A percentile compares a stretch with the other conserved stretches of the same genome.
phyloP scores from a whole-genome alignment of 805 yeast genomes.

The Candida krabiensis region DNA sequence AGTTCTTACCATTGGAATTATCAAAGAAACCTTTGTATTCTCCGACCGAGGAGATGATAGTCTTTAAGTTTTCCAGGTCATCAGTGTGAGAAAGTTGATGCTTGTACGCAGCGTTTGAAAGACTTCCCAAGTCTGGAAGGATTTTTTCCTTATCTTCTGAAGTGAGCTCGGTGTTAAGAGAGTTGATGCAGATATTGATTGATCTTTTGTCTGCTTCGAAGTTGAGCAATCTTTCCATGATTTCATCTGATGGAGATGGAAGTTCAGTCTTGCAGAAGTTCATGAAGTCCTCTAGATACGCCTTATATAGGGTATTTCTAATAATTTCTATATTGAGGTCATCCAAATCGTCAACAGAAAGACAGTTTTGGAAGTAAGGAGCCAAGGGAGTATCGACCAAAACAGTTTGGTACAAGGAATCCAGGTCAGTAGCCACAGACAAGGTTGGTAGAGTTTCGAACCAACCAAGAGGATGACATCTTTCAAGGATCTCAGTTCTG shows the following conservation, averaged over 20 bases:
- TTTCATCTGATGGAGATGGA: constrained; percentile 74
- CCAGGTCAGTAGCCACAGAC: constrained; percentile 92
- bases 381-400: constrained; percentile 96
- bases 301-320: constrained; percentile 87
- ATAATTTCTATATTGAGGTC: constrained; percentile 95
- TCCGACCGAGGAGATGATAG: constrained; percentile 59
- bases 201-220: constrained; percentile 97
- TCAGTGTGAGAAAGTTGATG: constrained; percentile 71
- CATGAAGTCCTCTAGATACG: constrained; percentile 86
- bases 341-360: constrained; percentile 84
- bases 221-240: constrained; percentile 72
- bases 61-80: constrained; percentile 80
- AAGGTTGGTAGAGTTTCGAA: constrained; percentile 96
- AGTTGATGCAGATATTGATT: constrained; percentile 87
- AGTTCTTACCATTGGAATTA: constrained; percentile 49
- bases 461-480: constrained; percentile 98
- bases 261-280: constrained; percentile 61
- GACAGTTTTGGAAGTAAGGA: constrained; percentile 89
- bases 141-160: constrained; percentile 67
- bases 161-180: constrained; percentile 80
- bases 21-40: constrained; percentile 65
- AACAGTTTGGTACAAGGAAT: constrained; percentile 88
- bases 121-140: constrained; percentile 80
- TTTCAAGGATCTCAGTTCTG: constrained; percentile 77
- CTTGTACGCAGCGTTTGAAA: constrained; percentile 67